Evolutionary conservation across 106 monocot species (phyloP).

Genomic region (Hemerocallis citrina): DNA sequence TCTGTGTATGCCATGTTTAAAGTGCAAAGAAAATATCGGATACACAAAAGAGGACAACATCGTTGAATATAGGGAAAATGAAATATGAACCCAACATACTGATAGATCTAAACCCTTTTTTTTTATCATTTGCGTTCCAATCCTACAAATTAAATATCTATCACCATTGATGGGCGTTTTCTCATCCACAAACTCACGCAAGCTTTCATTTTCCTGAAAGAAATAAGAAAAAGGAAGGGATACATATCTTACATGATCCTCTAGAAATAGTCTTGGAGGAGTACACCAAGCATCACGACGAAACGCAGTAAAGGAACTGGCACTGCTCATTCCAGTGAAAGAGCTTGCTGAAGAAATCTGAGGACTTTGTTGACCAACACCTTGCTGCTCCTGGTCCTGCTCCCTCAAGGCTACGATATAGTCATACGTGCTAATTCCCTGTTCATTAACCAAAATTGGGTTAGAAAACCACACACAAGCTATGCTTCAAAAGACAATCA

Average conservation of each 20-base stretch:
- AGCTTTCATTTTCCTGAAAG: too few relatives aligned
- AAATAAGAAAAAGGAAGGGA: too few relatives aligned
- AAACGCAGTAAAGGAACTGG: slow-evolving; percentile 72
- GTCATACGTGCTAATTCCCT: slow-evolving; percentile 98
- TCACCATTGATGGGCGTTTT: too few relatives aligned
- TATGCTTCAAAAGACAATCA: neutral
- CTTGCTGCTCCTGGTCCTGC: slow-evolving; percentile 44
- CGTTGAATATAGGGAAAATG: too few relatives aligned
- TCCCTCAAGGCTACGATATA: slow-evolving; percentile 91
- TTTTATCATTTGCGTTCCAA: too few relatives aligned
- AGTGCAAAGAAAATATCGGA: too few relatives aligned
- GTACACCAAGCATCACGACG: slow-evolving; percentile 85
- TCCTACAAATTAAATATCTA: too few relatives aligned
- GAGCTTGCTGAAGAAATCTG: slow-evolving; percentile 84
- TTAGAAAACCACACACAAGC: neutral
- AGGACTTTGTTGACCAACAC: slow-evolving; percentile 66
- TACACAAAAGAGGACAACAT: too few relatives aligned
- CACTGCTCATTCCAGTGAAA: slow-evolving; percentile 82
- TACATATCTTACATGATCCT: slow-evolving; percentile 61
- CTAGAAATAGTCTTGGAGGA: slow-evolving; percentile 79
- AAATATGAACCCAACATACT: too few relatives aligned
- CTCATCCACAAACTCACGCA: too few relatives aligned
- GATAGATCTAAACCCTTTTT: too few relatives aligned
- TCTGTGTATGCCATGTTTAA: too few relatives aligned
- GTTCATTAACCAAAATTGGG: neutral